phyloP scores from a whole-genome alignment of 2,329 filamentous ascomycete genomes.

The Verticillium alfalfae region DNA sequence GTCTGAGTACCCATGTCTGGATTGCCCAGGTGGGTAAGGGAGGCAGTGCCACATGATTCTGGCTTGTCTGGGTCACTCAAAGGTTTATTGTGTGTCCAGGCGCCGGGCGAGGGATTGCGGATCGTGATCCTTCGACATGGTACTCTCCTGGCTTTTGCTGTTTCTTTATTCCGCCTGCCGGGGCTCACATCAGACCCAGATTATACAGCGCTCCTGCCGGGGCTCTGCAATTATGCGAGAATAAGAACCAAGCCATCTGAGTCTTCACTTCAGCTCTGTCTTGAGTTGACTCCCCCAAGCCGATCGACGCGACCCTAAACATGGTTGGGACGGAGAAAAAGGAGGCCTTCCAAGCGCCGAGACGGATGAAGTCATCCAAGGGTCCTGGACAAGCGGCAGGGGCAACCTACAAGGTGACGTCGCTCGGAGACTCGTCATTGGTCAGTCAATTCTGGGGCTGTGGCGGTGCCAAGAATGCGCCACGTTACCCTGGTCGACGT shows the following conservation, averaged over 20 bases:
- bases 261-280: not conserved
- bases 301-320: not conserved
- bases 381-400: not conserved
- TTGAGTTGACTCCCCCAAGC: not conserved
- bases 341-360: not conserved
- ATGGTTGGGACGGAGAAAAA: not conserved
- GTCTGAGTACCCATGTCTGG: too few species aligned
- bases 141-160: not conserved
- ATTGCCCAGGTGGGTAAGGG: too few species aligned
- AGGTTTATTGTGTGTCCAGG: too few species aligned
- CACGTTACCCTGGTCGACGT: not conserved
- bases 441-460: not conserved
- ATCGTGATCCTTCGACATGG: not conserved
- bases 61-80: too few species aligned
- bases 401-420: not conserved
- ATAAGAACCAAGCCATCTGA: not conserved
- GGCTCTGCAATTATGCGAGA: too few species aligned
- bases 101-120: not conserved
- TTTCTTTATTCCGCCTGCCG: too few species aligned
- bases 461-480: not conserved
- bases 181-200: too few species aligned
- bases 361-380: not conserved
- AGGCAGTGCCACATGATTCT: too few species aligned
- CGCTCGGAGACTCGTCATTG: not conserved
- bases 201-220: too few species aligned